Evolutionary conservation across 495 filamentous ascomycete species (phyloP), one percentile per base, ranked within the genome.

Genomic region (Talaromyces proteolyticus): DNA sequence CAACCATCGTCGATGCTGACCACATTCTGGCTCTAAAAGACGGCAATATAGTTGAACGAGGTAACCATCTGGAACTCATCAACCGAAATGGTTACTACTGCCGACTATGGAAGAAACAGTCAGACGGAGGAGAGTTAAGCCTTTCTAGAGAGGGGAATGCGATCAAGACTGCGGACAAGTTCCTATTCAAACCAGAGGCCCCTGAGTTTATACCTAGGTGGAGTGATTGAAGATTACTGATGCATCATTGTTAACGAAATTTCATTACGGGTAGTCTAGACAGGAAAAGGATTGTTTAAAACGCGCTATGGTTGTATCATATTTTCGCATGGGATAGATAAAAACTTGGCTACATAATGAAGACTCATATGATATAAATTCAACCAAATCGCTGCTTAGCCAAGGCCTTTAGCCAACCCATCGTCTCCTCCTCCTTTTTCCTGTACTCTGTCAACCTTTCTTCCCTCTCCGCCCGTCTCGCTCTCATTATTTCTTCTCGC

Each of bases 11-110:
- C 66, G 79, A 86, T 50, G 91, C 91, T 0, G 85, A 96, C 61
- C 97, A 95, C 59, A 98, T 98, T 53, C 89, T 96, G 17, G 90
- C 96, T 57, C 90, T 98, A 83, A 76, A 81, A 14, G 68, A 85
- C 47, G 93, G 93, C 44, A 62, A 74, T 18, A 94, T 96, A 49
- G 75, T 95, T 16, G 93, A 98, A 60, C 89, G 91, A 66, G 90
- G 90, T 46, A 86, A 77, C 5, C 90, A 95, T 58, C 75, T 88
- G 47, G 72, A 82, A 11, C 72, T 95, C 6, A 63, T 94, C 4
- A 75, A 64, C 22, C 64, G 57, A 11, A 63, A 70, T 36, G 77
- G 76, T 29, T 80, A 87, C 5, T 95, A 95, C 63, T 80, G 75
- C 59, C 82, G 78, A 38, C 78, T 95, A 11, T 87, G 93, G 18